A percentile compares a stretch with the other conserved stretches of the same genome.
phyloP scores from a whole-genome alignment of 169 alveolate species.

The Plasmodium falciparum region DNA sequence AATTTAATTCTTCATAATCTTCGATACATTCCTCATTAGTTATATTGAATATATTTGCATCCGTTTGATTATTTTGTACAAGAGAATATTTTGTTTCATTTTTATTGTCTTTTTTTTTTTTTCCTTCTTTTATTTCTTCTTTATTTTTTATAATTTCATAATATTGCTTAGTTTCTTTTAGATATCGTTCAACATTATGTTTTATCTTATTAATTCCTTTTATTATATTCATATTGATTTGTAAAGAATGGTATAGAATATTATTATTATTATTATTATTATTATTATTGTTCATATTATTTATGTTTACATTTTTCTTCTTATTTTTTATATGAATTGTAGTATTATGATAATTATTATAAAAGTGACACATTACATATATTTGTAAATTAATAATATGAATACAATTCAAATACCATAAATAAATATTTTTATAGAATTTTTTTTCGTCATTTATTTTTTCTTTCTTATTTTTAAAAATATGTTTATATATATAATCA shows the following conservation, averaged over 20 bases:
- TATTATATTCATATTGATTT: neutral
- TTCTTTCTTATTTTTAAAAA: constrained; percentile 15
- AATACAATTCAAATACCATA: constrained; percentile 44
- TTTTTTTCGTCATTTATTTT: neutral
- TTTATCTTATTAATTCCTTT: constrained; percentile 5
- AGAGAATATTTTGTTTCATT: neutral
- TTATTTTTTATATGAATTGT: constrained; percentile 38
- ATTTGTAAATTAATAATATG: constrained; percentile 17
- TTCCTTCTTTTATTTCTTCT: neutral
- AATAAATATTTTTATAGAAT: neutral
- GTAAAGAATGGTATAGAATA: constrained; percentile 7
- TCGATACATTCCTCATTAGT: constrained; percentile 26
- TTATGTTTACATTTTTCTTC: constrained; percentile 9
- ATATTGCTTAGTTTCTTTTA: neutral
- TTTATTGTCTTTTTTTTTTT: neutral
- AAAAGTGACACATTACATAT: constrained; percentile 23
- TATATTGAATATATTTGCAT: neutral
- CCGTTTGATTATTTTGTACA: neutral
- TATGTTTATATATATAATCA: constrained; percentile 18
- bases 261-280: constrained; percentile 14
- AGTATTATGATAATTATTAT: constrained; percentile 45
- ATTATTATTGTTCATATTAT: constrained; percentile 12
- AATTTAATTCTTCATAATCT: constrained; percentile 53
- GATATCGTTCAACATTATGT: neutral
- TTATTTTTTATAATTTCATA: neutral